Conservation (phyloP, 345 rosid species). For the Hibiscus trionum region DNA sequence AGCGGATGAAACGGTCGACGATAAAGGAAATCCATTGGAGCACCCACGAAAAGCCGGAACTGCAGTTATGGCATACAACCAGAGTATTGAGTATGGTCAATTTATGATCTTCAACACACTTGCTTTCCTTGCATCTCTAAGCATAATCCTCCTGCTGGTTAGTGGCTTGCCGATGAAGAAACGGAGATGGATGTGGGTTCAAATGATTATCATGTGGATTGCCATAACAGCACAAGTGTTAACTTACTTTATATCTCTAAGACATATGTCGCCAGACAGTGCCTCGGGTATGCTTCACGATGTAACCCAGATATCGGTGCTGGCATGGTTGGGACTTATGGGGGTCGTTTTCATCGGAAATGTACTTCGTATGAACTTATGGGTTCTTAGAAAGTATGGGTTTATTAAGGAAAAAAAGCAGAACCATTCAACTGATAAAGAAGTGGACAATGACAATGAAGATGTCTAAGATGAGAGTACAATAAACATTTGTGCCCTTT, state of each 20-base stretch:
- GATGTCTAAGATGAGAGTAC: neutral
- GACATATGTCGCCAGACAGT: neutral
- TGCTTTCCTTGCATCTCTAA: conserved; percentile 23
- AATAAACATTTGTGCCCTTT: neutral
- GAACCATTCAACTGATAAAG: neutral
- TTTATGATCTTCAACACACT: conserved; percentile 24
- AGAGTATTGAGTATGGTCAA: conserved; percentile 16
- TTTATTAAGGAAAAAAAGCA: conserved; percentile 5
- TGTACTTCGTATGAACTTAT: neutral
- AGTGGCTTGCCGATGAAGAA: conserved; percentile 23
- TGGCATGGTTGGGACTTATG: conserved; percentile 1
- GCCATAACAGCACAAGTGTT: conserved; percentile 17
- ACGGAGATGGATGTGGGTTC: conserved; percentile 22
- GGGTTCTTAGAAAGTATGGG: conserved; percentile 9
- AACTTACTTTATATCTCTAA: conserved; percentile 4
- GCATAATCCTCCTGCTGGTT: conserved; percentile 24
- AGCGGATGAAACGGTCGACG: neutral
- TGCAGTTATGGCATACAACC: conserved; percentile 20
- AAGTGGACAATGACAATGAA: neutral
- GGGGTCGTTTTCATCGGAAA: conserved; percentile 10
- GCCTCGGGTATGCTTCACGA: neutral
- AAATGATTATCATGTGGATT: conserved; percentile 23
- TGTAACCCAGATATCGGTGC: conserved; percentile 4
- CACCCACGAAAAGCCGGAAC: conserved; percentile 18
- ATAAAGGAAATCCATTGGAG: neutral